Base-by-base conservation (phyloP, 2,329 filamentous ascomycete species). In the Alternaria sp. region DNA sequence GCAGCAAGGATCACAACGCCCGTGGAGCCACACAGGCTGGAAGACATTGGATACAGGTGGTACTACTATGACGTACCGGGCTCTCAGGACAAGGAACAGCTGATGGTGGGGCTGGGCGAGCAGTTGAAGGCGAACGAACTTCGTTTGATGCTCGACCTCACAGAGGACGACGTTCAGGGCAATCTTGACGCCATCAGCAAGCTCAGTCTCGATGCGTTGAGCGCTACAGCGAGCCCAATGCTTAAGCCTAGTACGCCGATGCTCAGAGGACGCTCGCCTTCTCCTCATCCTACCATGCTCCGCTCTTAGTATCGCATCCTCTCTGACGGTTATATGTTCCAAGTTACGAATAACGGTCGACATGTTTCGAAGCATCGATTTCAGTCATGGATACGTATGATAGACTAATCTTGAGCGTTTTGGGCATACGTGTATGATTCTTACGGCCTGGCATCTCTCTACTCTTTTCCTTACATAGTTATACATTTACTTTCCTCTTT, bases 141-240 rank as follows among this genome's bases (percentile, higher is more conserved):
- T 43, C 71, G 75, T 9, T 54, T 76, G 48, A 78, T 78, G 76
- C 71, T 76, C 4, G 75, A 78, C 44, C 55, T 78, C 56, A 72
- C 58, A 47, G 72, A 77, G 34, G 76, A 78, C 48, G 75, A 76
- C 44, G 75, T 76, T 1, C 71, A 77, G 61, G 68, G 65, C 32
- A 78, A 77, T 26, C 64, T 78, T 4, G 72, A 78, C 32, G 73
- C 71, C 9, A 78, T 78, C 54, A 77, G 74, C 67, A 73, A 76
- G 66, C 67, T 78, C 47, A 77, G 75, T 54, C 67, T 78, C 20
- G 74, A 78, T 61, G 75, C 75, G 3, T 16, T 76, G 67, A 74
- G 73, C 48, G 72, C 76, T 7, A 72, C 76, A 4, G 75, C 75
- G 22, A 77, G 75, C 42, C 76, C 76, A 5, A 69, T 78, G 74